Conservation (phyloP, 805 yeast genomes). For the Pichia thaimueangensis region DNA sequence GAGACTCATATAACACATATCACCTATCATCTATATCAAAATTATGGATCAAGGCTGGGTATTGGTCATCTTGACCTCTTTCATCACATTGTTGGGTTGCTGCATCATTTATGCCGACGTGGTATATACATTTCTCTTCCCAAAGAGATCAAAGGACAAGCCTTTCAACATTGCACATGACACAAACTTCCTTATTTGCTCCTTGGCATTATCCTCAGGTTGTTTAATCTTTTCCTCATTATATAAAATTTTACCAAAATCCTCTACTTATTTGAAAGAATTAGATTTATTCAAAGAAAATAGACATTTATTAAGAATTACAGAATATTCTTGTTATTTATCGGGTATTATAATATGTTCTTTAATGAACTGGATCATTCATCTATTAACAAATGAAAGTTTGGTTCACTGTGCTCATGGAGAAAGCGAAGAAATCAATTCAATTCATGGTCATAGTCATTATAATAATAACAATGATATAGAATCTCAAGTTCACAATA, state of each 20-base stretch:
- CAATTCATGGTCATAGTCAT: conserved; percentile 8
- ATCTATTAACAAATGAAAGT: conserved; percentile 69
- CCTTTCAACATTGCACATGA: conserved; percentile 53
- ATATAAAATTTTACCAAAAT: conserved; percentile 69
- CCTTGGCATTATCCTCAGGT: conserved; percentile 76
- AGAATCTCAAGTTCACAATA: background rate
- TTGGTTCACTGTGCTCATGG: conserved; percentile 82
- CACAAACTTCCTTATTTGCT: conserved; percentile 60
- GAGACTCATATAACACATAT: too few relatives aligned
- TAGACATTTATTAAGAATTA: conserved; percentile 31
- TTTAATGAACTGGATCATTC: conserved; percentile 57
- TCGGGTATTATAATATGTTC: conserved; percentile 59
- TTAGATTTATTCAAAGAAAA: conserved; percentile 24
- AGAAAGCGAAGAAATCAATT: conserved; percentile 8
- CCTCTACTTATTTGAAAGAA: conserved; percentile 38
- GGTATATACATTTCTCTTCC: conserved; percentile 41
- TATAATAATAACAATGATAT: background rate
- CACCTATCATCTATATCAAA: too few relatives aligned
- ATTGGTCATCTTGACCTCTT: conserved; percentile 57
- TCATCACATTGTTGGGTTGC: conserved; percentile 69
- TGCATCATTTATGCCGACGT: conserved; percentile 56
- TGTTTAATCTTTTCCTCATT: conserved; percentile 75
- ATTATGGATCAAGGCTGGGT: conserved; percentile 52
- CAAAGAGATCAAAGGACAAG: conserved; percentile 31
- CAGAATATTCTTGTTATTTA: conserved; percentile 35